Percentiles rank a stretch among this genome's conserved stretches.
Conservation (phyloP, 331 rosid genomes). For the Spiraea crenata region DNA sequence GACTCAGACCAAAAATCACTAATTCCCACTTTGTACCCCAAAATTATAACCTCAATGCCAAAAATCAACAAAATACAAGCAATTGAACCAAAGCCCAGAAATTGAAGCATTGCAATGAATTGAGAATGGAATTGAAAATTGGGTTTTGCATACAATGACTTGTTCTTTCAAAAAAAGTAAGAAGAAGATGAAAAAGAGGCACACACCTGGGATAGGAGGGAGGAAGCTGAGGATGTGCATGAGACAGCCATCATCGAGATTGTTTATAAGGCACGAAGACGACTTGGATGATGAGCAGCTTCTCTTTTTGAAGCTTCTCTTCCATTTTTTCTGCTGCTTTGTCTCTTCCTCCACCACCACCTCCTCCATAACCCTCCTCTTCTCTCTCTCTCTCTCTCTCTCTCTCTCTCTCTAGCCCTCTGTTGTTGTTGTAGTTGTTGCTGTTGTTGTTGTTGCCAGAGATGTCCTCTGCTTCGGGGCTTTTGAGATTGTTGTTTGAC, state of each 20-base stretch:
- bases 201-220: conserved; percentile 83
- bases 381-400: conserved; percentile 6
- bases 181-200: background rate
- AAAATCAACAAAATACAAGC: background rate
- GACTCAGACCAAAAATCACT: too few species aligned
- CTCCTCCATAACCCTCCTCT: conserved; percentile 20
- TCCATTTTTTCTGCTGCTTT: conserved; percentile 26
- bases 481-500: background rate
- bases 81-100: conserved; percentile 10
- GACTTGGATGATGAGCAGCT: background rate
- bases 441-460: background rate
- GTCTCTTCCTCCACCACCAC: conserved; percentile 11
- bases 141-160: background rate
- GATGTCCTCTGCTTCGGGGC: background rate
- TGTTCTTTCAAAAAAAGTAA: background rate
- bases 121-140: conserved; percentile 13
- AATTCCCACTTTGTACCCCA: background rate
- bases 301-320: conserved; percentile 18
- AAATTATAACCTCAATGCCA: conserved; percentile 8
- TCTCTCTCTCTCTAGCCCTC: background rate
- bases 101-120: background rate
- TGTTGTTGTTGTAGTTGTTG: too few species aligned
- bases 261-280: conserved; percentile 41
- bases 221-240: conserved; percentile 96
- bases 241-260: conserved; percentile 87